Evolutionary conservation across 768 basidiomycete genomes (phyloP), one percentile per base, ranked within the genome.

Genomic region (Leccinum fibrillosum): DNA sequence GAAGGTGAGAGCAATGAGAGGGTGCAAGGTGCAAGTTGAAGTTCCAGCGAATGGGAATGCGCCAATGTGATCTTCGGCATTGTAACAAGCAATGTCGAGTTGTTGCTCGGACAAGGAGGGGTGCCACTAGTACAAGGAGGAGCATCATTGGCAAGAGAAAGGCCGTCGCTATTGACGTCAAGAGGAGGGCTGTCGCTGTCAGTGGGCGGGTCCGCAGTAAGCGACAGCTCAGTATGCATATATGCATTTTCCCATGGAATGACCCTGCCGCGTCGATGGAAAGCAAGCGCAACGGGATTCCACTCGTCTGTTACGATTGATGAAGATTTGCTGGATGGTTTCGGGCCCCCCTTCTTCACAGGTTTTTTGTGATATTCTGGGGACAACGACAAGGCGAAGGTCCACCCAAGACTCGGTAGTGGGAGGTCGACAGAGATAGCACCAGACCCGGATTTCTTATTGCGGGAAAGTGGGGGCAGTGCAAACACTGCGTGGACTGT

Each of bases 231-330:
- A 34, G 60, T 63, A n/a, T 19, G 34, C 44, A 66, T 59, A 17
- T 58, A 68, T 11, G 63, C 50, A 11, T 57, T 42, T 8, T 28
- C 48, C 66, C 66, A 68, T n/a, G n/a, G 32, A 6, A 25, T 49
- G 8, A n/a, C 26, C 12, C 2, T 53, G n/a, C 19, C 11, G 8
- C 48, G 6, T 42, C 23, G 56, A 34, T 50, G 54, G 19, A 65
- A 68, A n/a, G 65, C 62, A 19, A 66, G 47, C 15, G 15, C 19
- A 45, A 10, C 5, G 0, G 63, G 60, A 25, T 6, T 42, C 57
- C 63, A 68, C 23, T 2, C 23, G 23, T 2, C 23, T 23, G 23
- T 23, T 23, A 23, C 23, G 23, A 23, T 23, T 23, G 23, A 23
- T 23, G 23, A 23, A 23, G 0, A 3, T 23, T 23, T 23, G 23